Evolutionary conservation across 2,329 filamentous ascomycete species (phyloP).

Genomic region (Aspergillus sojae): DNA sequence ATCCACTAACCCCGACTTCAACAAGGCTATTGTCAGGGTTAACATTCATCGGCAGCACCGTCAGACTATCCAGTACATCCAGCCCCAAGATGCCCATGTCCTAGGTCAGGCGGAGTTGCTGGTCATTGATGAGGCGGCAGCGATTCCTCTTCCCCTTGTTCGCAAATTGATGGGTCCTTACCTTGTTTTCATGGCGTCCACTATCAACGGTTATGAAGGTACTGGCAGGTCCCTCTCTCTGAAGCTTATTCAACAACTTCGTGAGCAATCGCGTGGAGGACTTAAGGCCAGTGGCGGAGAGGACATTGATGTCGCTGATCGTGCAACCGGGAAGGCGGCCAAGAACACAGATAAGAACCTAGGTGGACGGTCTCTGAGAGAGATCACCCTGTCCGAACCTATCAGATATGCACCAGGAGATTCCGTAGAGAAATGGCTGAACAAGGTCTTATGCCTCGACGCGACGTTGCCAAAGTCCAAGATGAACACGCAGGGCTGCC

Average conservation of each 20-base stretch:
- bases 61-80: conserved; percentile 98
- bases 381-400: conserved; percentile 90
- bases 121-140: conserved; percentile 96
- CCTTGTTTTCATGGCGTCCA: conserved; percentile 98
- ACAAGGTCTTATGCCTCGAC: conserved; percentile 89
- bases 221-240: conserved; percentile 92
- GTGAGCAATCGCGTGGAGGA: conserved; percentile 80
- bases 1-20: conserved; percentile 97
- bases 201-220: conserved; percentile 97
- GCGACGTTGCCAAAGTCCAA: conserved; percentile 82
- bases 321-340: conserved; percentile 72
- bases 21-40: conserved; percentile 96
- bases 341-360: conserved; percentile 64
- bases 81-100: conserved; percentile 93
- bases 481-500: conserved; percentile 73
- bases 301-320: conserved; percentile 71
- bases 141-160: conserved; percentile 90
- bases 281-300: conserved; percentile 55
- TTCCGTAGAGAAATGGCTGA: conserved; percentile 93
- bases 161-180: conserved; percentile 95
- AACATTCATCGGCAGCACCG: conserved; percentile 94
- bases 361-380: conserved; percentile 78
- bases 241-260: conserved; percentile 94
- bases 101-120: conserved; percentile 92
- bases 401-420: conserved; percentile 94